Conservation (phyloP, 441 rosid genomes). For the Erodium moschatum region DNA sequence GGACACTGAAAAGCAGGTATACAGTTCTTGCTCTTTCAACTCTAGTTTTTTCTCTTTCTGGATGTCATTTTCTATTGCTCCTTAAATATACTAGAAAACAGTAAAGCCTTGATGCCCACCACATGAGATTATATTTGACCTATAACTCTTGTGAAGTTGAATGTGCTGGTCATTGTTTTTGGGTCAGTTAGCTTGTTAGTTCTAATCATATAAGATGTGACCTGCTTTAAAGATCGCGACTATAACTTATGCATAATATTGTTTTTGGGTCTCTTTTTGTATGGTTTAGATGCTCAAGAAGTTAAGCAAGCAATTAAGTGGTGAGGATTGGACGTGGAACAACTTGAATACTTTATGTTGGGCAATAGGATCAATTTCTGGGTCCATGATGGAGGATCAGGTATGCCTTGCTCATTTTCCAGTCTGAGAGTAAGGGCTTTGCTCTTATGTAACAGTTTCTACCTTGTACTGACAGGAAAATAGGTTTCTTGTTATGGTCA, state of each 20-base stretch:
- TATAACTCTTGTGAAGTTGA: too few species aligned
- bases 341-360: constrained; percentile 93
- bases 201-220: too few species aligned
- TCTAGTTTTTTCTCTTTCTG: not conserved
- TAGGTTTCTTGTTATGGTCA: constrained; percentile 97
- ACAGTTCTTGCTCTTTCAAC: constrained; percentile 29
- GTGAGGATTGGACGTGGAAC: constrained; percentile 99
- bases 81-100: too few species aligned
- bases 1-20: constrained; percentile 98
- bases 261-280: not conserved
- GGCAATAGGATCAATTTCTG: constrained; percentile 99
- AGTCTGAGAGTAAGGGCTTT: not conserved
- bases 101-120: too few species aligned
- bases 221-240: too few species aligned
- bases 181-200: too few species aligned
- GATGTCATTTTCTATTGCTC: not conserved
- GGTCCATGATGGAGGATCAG: constrained; percentile 99
- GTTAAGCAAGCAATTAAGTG: constrained; percentile 84
- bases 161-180: too few species aligned
- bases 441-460: not conserved
- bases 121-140: too few species aligned
- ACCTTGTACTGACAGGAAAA: constrained; percentile 58
- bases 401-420: constrained; percentile 26
- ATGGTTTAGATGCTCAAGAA: constrained; percentile 73
- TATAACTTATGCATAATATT: not conserved